A percentile compares a stretch with the other conserved stretches of the same genome.
These are phyloP conservation scores for Conticribra guillardii DNA, from an alignment of 108 stramenopile genomes.

Conservation along the genomic window DNA sequence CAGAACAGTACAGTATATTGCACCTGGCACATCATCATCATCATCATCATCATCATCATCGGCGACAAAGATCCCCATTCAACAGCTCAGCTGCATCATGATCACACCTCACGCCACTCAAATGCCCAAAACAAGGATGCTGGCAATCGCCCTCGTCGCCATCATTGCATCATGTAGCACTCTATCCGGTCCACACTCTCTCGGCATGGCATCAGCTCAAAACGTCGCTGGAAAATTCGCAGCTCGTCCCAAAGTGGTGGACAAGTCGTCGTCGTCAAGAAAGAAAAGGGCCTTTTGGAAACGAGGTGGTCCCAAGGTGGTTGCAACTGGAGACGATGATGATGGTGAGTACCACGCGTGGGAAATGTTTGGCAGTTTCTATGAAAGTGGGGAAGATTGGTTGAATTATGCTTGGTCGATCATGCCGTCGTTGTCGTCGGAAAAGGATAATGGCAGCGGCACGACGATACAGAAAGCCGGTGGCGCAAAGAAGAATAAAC, in stretches of 20 bases:
- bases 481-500: background rate
- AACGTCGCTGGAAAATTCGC: slow-evolving; percentile 40
- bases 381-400: background rate
- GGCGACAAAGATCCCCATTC: no score
- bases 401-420: slow-evolving; percentile 6
- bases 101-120: no score
- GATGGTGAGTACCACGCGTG: slow-evolving; percentile 20
- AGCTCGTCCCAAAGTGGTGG: slow-evolving; percentile 31
- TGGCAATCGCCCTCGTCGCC: background rate
- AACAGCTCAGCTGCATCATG: no score
- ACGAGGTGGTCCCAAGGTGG: background rate
- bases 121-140: background rate
- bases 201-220: slow-evolving; percentile 25
- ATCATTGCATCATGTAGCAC: background rate
- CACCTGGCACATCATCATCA: no score
- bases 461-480: background rate
- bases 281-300: slow-evolving; percentile 5
- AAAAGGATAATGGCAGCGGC: no score
- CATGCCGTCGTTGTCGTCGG: no score
- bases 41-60: no score
- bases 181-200: background rate
- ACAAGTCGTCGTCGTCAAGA: slow-evolving; percentile 11
- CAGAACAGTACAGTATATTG: no score
- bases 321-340: slow-evolving; percentile 9
- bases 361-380: background rate